These are phyloP conservation scores for Aciculoconidium aculeatum DNA, from an alignment of 805 yeast species.

Conservation along the genomic window DNA sequence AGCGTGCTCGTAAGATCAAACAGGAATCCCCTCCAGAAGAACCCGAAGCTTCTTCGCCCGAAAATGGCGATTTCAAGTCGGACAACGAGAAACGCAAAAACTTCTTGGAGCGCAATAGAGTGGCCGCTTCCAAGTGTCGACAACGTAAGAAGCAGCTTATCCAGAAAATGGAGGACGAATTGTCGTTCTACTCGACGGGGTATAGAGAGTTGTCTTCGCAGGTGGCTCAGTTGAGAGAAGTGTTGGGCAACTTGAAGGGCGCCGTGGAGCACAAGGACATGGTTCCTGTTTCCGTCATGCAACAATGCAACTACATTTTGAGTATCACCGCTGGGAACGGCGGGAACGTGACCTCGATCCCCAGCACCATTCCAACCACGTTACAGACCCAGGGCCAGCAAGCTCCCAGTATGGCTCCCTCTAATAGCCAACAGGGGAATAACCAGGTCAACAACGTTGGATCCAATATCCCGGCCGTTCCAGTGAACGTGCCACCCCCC, in stretches of 20 bases:
- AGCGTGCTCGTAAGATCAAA: constrained; percentile 7
- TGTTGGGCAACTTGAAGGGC: constrained; percentile 44
- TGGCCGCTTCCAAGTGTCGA: constrained; percentile 94
- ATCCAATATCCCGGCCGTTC: constrained; percentile 1
- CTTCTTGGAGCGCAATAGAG: constrained; percentile 83
- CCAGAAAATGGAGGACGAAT: constrained; percentile 74
- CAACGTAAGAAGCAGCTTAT: constrained; percentile 89
- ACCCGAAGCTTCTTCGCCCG: constrained; percentile 2
- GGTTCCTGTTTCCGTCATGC: constrained; percentile 19
- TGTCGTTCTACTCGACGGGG: constrained; percentile 62
- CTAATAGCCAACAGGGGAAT: too few species aligned
- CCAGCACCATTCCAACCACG: constrained; percentile 38
- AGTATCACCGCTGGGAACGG: constrained; percentile 20
- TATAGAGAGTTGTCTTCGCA: constrained; percentile 61
- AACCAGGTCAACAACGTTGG: background rate
- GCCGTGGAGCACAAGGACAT: constrained; percentile 45
- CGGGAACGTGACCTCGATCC: constrained; percentile 23
- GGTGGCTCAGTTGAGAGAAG: constrained; percentile 53
- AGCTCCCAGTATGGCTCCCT: too few species aligned
- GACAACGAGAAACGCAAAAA: constrained; percentile 54
- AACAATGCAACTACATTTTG: constrained; percentile 25
- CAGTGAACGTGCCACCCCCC: too few species aligned
- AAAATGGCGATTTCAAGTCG: constrained; percentile 9
- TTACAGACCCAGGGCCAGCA: constrained; percentile 12
- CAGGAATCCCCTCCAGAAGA: constrained; percentile 6